Evolutionary conservation across 179 eudicot species (phyloP), one percentile per base, ranked within the genome.

Genomic region (Nepenthes alata): DNA sequence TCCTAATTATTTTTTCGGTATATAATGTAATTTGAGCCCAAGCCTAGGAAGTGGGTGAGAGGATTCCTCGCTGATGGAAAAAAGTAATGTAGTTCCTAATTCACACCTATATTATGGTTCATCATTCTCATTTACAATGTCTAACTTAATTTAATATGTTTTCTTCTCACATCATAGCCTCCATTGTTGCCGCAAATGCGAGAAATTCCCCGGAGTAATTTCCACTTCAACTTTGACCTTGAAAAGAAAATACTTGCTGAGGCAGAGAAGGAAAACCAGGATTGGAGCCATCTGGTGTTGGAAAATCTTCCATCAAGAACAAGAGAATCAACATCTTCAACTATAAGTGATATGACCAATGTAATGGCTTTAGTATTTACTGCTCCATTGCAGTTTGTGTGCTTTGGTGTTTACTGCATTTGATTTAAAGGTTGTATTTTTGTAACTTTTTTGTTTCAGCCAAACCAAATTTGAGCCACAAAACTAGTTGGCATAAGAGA

Each of bases 231-330:
- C 69, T 89, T 93, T 69, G 93, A 85, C 14, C 70, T 89, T 36
- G 98, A 93, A 73, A 85, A 73, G 75, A 93, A 80, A 78, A 74
- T 89, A 70, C 78, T 93, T 35, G 82, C 85, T 45, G 97, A 93
- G 72, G 88, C 88, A 3, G 98, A 83, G 67, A 89, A 89, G 75
- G 87, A 78, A 70, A 85, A 61, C 62, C 95, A 69, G 56, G 87
- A 87, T 57, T 93, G 98, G 97, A 79, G 80, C 66, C 86, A 85
- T 72, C 75, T 93, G 74, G 95, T 81, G 45, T 73, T 72, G 38
- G 94, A 89, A 80, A 77, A 77, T 53, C 55, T 66, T 74, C 86
- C 89, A 16, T 71, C 88, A 54, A 93, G 81, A 73, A 55, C 82
- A 58, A 45, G 84, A 61, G 88, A 79, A 60, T 55, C 85, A 36